Percentiles rank a stretch among this genome's conserved stretches.
Evolutionary conservation across 2,329 filamentous ascomycete species (phyloP).

Genomic region (Fusarium irregulare): DNA sequence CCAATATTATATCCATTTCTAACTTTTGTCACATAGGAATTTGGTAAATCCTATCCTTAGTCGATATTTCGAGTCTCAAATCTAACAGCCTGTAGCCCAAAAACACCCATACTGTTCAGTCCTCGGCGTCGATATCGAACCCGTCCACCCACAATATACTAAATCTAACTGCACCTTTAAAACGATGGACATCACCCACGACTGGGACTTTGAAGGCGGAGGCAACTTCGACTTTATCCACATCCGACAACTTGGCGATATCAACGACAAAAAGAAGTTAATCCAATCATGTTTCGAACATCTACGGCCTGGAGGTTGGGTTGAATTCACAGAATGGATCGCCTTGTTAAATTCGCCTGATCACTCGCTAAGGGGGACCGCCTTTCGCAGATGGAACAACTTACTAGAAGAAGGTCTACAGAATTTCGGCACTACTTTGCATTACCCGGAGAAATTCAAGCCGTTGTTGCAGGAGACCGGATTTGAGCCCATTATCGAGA

Average conservation of each 20-base stretch:
- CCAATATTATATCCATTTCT: background rate
- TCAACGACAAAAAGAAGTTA: constrained; percentile 28
- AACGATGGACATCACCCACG: constrained; percentile 35
- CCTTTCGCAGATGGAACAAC: constrained; percentile 39
- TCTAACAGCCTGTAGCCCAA: constrained; percentile 30
- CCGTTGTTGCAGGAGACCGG: constrained; percentile 28
- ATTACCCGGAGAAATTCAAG: constrained; percentile 33
- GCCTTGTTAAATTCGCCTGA: constrained; percentile 39
- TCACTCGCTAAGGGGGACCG: constrained; percentile 36
- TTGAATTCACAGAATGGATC: constrained; percentile 43
- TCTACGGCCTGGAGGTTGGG: constrained; percentile 42
- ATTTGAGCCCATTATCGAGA: constrained; percentile 39
- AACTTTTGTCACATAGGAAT: constrained; percentile 29
- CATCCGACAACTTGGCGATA: constrained; percentile 34
- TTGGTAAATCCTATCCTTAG: constrained; percentile 15
- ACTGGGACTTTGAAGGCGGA: constrained; percentile 32
- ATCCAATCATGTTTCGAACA: constrained; percentile 35
- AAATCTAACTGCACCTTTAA: constrained; percentile 35
- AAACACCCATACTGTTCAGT: constrained; percentile 39
- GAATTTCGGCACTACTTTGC: constrained; percentile 30
- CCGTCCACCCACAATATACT: constrained; percentile 28
- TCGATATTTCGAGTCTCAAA: background rate
- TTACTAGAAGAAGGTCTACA: constrained; percentile 37
- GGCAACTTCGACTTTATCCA: constrained; percentile 38
- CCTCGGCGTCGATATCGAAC: constrained; percentile 39